phyloP scores from a whole-genome alignment of 2,329 filamentous ascomycete species.

The Rhytidhysteron rufulum region DNA sequence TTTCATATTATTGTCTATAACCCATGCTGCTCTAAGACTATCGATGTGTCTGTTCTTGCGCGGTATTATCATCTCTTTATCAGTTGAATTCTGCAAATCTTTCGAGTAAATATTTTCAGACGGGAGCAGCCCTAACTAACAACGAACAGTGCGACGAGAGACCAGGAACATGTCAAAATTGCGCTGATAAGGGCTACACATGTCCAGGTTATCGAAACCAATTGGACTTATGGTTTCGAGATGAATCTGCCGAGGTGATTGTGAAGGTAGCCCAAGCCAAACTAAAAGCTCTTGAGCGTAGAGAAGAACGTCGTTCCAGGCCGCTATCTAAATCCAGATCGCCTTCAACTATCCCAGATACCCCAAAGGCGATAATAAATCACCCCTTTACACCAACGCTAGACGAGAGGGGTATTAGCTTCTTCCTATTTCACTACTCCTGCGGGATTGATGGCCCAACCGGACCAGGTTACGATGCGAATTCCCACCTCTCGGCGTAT shows the following conservation, averaged over 20 bases:
- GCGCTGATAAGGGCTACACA: constrained; percentile 15
- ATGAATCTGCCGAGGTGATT: constrained; percentile 25
- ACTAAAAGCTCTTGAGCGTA: constrained; percentile 23
- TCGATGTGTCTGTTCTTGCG: too few relatives aligned
- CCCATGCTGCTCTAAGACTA: too few relatives aligned
- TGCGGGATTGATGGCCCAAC: constrained; percentile 25
- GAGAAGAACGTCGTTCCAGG: constrained; percentile 12
- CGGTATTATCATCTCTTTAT: too few relatives aligned
- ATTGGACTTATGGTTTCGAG: constrained; percentile 26
- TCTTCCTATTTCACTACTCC: constrained; percentile 28
- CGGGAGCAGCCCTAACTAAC: too few relatives aligned
- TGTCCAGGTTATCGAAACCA: constrained; percentile 30
- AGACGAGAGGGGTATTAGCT: constrained; percentile 28
- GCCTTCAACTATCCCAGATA: neutral
- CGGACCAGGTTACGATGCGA: constrained; percentile 17
- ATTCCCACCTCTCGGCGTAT: constrained; percentile 21
- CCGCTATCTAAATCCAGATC: neutral
- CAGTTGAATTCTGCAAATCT: too few relatives aligned
- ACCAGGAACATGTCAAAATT: constrained; percentile 23
- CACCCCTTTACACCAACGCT: constrained; percentile 12
- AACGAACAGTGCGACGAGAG: constrained; percentile 32
- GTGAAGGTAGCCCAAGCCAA: constrained; percentile 26
- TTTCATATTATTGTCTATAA: too few relatives aligned
- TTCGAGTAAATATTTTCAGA: too few relatives aligned
- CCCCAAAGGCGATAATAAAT: too few relatives aligned